These are phyloP conservation scores for Pseudocercospora crystallina DNA, from an alignment of 2,329 filamentous ascomycete genomes.

Conservation along the genomic window DNA sequence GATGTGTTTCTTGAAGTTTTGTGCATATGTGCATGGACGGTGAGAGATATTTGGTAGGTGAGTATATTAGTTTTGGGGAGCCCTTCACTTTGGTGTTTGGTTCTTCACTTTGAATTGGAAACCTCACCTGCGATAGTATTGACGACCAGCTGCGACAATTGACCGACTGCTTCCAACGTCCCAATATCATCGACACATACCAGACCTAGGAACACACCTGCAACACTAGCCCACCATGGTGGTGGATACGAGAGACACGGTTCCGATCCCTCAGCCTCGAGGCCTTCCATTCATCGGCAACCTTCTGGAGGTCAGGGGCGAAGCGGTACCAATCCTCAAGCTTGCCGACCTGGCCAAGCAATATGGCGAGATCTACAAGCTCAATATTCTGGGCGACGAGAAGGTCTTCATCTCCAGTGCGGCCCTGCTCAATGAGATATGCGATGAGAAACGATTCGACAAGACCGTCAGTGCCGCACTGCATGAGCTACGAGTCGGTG, in stretches of 20 bases:
- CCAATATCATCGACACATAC: too few species aligned
- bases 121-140: too few species aligned
- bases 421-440: conserved; percentile 40
- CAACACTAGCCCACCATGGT: conserved; percentile 9
- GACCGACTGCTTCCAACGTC: too few species aligned
- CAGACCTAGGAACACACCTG: too few species aligned
- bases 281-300: conserved; percentile 68
- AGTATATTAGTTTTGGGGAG: too few species aligned
- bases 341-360: conserved; percentile 51
- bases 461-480: conserved; percentile 57
- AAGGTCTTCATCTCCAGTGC: conserved; percentile 26
- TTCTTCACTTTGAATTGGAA: too few species aligned
- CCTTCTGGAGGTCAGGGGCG: conserved; percentile 60
- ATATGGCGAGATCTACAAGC: conserved; percentile 28
- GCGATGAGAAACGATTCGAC: conserved; percentile 50
- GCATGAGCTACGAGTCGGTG: conserved; percentile 57
- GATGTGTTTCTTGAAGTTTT: too few species aligned
- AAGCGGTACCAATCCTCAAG: conserved; percentile 51
- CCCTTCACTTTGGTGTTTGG: too few species aligned
- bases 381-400: conserved; percentile 20
- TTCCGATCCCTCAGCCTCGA: conserved; percentile 60
- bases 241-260: conserved; percentile 24
- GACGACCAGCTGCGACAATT: too few species aligned
- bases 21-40: too few species aligned
- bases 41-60: too few species aligned